Evolutionary conservation across 345 rosid species (phyloP).

Genomic region (Gossypium rotundifolium): DNA sequence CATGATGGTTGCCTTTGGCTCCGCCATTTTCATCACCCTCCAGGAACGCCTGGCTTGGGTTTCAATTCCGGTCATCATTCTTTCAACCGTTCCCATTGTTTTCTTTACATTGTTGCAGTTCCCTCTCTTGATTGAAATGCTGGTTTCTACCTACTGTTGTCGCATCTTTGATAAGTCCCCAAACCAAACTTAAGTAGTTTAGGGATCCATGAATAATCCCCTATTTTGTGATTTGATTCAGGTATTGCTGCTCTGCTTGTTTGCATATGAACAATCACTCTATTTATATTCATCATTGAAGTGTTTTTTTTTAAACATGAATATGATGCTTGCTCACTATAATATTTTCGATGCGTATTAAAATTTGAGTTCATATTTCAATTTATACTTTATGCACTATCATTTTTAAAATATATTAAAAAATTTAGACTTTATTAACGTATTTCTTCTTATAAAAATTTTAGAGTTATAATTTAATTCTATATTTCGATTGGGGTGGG

Average conservation of each 20-base stretch:
- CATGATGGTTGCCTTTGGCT: conserved; percentile 37
- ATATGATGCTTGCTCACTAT: too few species aligned
- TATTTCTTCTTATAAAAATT: too few species aligned
- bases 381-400: too few species aligned
- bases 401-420: too few species aligned
- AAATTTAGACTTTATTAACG: too few species aligned
- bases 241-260: neutral
- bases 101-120: conserved; percentile 27
- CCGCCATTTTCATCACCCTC: conserved; percentile 26
- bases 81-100: conserved; percentile 11
- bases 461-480: too few species aligned
- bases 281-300: neutral
- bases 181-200: neutral
- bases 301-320: too few species aligned
- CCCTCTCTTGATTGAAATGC: conserved; percentile 27
- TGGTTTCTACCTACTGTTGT: neutral
- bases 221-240: neutral
- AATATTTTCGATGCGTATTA: too few species aligned
- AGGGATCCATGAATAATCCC: neutral
- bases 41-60: conserved; percentile 17
- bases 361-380: too few species aligned
- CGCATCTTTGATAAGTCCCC: neutral
- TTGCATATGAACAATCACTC: neutral
- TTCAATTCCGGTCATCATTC: conserved; percentile 15
- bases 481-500: too few species aligned